Percentiles rank a stretch among this genome's conserved stretches.
Conservation (phyloP, 1,284 basidiomycete genomes). For the Lentinus polychrous region DNA sequence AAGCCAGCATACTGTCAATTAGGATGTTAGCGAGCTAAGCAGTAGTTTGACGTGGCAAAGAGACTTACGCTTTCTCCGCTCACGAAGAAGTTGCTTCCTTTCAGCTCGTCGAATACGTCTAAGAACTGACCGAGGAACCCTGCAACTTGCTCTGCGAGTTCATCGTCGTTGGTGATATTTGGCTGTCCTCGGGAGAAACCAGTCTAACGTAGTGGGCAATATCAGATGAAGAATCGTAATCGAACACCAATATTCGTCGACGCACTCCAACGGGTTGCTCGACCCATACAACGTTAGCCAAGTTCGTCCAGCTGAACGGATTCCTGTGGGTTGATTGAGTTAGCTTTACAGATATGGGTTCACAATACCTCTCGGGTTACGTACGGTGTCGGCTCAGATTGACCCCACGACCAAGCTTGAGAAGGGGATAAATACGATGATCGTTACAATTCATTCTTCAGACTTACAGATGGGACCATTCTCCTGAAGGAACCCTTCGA, state of each 20-base stretch:
- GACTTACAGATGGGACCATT: constrained; percentile 54
- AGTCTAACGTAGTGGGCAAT: constrained; percentile 37
- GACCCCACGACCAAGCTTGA: constrained; percentile 54
- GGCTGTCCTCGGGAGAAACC: constrained; percentile 74
- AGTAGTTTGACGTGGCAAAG: constrained; percentile 32
- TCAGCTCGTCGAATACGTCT: constrained; percentile 62
- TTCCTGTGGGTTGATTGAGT: constrained; percentile 30
- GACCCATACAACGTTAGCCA: constrained; percentile 71
- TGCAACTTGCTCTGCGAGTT: constrained; percentile 55
- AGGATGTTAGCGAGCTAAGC: neutral
- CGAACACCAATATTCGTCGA: neutral
- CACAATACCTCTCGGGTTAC: neutral
- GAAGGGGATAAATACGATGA: neutral
- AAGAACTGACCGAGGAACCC: constrained; percentile 73
- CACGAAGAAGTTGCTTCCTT: constrained; percentile 62
- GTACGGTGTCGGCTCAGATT: constrained; percentile 47
- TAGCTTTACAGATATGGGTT: neutral
- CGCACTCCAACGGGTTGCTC: constrained; percentile 70
- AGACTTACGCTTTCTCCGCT: constrained; percentile 63
- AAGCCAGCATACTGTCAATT: constrained; percentile 29
- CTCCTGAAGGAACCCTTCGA: constrained; percentile 76
- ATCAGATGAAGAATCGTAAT: neutral
- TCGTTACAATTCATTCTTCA: neutral
- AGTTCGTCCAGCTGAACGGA: constrained; percentile 74
- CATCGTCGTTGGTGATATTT: constrained; percentile 60